These are phyloP conservation scores for Neurospora sp. DNA, from an alignment of 495 filamentous ascomycete genomes.

Conservation along the genomic window DNA sequence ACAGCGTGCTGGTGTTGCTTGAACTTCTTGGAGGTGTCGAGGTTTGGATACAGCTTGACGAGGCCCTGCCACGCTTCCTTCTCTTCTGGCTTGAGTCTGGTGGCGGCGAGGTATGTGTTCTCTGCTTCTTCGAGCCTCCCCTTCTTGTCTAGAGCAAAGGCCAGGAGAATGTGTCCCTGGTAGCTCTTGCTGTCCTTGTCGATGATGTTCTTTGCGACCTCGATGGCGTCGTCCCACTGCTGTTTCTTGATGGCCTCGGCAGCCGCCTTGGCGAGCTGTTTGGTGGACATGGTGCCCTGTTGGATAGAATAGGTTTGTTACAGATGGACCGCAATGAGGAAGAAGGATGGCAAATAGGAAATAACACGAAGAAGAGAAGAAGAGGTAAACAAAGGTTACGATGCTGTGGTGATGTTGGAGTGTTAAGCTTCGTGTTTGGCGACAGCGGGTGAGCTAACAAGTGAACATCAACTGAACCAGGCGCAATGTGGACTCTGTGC, in stretches of 20 bases:
- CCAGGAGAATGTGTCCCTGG: conserved; percentile 74
- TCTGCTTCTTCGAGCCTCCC: conserved; percentile 61
- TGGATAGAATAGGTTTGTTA: not conserved
- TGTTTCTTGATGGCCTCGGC: conserved; percentile 68
- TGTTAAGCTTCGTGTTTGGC: not conserved
- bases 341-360: not conserved
- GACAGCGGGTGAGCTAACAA: not conserved
- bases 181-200: conserved; percentile 69
- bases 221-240: conserved; percentile 64
- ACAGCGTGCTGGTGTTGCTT: conserved; percentile 64
- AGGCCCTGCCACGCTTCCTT: conserved; percentile 82
- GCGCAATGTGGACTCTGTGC: not conserved
- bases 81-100: conserved; percentile 40
- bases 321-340: not conserved
- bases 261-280: conserved; percentile 75
- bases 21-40: conserved; percentile 56
- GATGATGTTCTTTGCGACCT: conserved; percentile 56
- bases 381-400: not conserved
- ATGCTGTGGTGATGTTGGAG: not conserved
- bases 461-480: not conserved
- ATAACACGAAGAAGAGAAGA: not conserved
- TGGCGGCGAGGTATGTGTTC: conserved; percentile 62
- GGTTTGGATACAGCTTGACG: conserved; percentile 68
- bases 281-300: conserved; percentile 43
- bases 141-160: conserved; percentile 68